Evolutionary conservation across 2,329 filamentous ascomycete genomes (phyloP), one percentile per base, ranked within the genome.

Genomic region (Epichloe sp.): DNA sequence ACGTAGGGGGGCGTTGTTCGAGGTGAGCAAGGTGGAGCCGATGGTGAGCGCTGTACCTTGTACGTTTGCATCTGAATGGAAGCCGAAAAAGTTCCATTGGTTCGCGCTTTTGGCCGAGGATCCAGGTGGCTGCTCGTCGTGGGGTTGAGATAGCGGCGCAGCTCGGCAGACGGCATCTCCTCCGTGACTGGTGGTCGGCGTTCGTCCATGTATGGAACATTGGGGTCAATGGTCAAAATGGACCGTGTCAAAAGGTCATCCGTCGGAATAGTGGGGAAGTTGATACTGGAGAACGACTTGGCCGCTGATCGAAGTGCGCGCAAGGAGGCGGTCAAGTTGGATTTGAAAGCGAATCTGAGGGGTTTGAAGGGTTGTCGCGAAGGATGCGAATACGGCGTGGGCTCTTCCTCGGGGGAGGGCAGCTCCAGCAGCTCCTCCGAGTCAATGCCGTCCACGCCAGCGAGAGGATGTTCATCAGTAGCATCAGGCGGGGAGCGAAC

Each of bases 51-150:
- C 58, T 75, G 74, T 36, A 80, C 73, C 60, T 79, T 80, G 70
- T 85, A 85, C 0, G 82, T 85, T 60, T 83, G 80, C 81, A 85
- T 83, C 62, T 85, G 81, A 53, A 85, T 85, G 2, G 82, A 84
- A 26, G 82, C 80, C 14, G 79, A 82, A 59, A 78, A 84, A 49
- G 69, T 42, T 4, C 49, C 46, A 10, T 19, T 31, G 17, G 37
- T 23, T 37, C 59, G 57, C 8, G 59, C 55, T 36, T 63, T 62
- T 12, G 63, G 60, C 38, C 54, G 63, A 26, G 54, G 59, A 52
- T 58, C 67, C 41, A 62, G 62, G 52, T 59, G 64, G 52, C 61
- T 58, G 48, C 60, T 63, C 17, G 73, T 79, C 1, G 78, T 79
- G 8, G 82, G 82, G 60, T 85, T 85, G 19, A 85, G 71, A 58